Percentiles rank a stretch among this genome's conserved stretches.
phyloP scores from a whole-genome alignment of 2,329 filamentous ascomycete genomes.

The Penicillium oxalicum region DNA sequence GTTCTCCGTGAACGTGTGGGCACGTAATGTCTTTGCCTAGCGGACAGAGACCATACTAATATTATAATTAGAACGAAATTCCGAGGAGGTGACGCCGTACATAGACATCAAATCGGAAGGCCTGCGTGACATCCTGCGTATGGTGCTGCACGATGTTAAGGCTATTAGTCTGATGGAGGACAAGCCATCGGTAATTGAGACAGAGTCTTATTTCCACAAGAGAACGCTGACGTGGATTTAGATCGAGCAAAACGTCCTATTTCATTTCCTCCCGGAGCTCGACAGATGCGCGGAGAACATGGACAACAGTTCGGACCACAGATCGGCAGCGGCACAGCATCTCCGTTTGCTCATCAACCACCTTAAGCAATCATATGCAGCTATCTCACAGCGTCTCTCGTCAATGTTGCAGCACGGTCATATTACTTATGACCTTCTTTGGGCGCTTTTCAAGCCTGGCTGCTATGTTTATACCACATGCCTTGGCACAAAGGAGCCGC shows the following conservation, averaged over 20 bases:
- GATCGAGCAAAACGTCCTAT: background rate
- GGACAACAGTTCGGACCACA: background rate
- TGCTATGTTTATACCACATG: background rate
- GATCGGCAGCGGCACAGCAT: background rate
- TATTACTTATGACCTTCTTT: background rate
- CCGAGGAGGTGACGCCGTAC: constrained; percentile 8
- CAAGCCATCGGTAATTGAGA: constrained; percentile 1
- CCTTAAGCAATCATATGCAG: background rate
- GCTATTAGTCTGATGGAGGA: background rate
- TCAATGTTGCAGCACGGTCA: background rate
- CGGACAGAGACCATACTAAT: no score
- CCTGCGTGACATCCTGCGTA: background rate
- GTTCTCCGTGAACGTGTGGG: constrained; percentile 16
- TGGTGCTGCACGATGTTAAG: background rate
- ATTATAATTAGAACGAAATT: no score
- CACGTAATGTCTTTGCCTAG: constrained; percentile 11
- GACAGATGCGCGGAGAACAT: background rate
- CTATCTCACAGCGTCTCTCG: background rate
- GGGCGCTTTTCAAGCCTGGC: background rate
- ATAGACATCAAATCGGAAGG: constrained; percentile 1
- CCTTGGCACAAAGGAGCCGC: background rate
- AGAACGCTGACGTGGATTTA: background rate
- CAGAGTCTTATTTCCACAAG: background rate
- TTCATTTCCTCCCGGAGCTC: background rate
- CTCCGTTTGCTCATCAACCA: background rate